phyloP scores from a whole-genome alignment of 2,329 filamentous ascomycete genomes.

The Aspergillus sp. region DNA sequence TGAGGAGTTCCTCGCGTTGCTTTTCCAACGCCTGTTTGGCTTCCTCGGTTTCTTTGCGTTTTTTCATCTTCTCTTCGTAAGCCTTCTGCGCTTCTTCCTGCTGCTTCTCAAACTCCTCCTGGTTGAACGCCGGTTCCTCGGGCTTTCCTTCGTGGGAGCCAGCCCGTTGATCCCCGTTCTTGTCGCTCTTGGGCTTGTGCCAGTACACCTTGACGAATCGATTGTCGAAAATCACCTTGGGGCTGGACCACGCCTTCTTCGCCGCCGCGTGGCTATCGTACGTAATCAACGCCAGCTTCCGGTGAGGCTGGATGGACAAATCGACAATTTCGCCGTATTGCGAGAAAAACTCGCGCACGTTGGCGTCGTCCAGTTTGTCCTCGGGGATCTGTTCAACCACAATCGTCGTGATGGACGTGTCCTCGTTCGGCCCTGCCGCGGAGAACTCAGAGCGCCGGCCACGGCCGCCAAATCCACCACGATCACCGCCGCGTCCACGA shows the following conservation, averaged over 20 bases:
- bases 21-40: constrained; percentile 53
- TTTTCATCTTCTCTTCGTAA: constrained; percentile 54
- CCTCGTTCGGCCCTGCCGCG: constrained; percentile 49
- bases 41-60: constrained; percentile 51
- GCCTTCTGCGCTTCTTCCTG: constrained; percentile 57
- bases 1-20: constrained; percentile 49
- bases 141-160: constrained; percentile 18
- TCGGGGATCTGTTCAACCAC: constrained; percentile 62
- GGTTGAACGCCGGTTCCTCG: constrained; percentile 49
- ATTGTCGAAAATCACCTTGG: constrained; percentile 63
- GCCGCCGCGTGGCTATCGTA: constrained; percentile 53
- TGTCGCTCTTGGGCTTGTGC: constrained; percentile 48
- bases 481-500: constrained; percentile 42
- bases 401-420: constrained; percentile 54
- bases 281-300: constrained; percentile 55
- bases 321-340: constrained; percentile 57
- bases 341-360: constrained; percentile 56
- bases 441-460: constrained; percentile 54
- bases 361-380: constrained; percentile 53
- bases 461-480: constrained; percentile 39
- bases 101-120: constrained; percentile 52
- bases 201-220: constrained; percentile 64
- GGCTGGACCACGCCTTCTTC: constrained; percentile 56
- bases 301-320: constrained; percentile 53
- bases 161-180: constrained; percentile 24